A percentile compares a stretch with the other conserved stretches of the same genome.
Conservation (phyloP, 306 rosid genomes). For the Rosa lucieae region DNA sequence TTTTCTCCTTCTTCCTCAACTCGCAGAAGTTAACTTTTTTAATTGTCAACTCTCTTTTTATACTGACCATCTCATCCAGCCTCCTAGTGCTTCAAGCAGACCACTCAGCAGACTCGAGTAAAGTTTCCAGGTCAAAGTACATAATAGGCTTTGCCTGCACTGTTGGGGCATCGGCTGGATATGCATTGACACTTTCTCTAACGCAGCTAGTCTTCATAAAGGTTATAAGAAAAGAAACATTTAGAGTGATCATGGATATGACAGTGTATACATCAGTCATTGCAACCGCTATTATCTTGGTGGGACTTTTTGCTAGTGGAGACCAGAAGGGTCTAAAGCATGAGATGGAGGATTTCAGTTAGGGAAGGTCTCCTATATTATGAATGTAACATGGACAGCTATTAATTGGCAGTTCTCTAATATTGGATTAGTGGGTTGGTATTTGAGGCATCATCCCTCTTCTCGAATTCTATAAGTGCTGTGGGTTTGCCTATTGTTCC, state of each 20-base stretch:
- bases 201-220: conserved; percentile 40
- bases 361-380: conserved; percentile 39
- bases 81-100: conserved; percentile 38
- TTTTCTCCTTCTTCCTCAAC: conserved; percentile 60
- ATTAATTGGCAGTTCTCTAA: conserved; percentile 32
- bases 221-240: conserved; percentile 38
- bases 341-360: conserved; percentile 38
- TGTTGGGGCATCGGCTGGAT: conserved; percentile 36
- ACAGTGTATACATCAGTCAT: conserved; percentile 19
- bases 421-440: conserved; percentile 43
- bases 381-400: conserved; percentile 41
- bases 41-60: conserved; percentile 44
- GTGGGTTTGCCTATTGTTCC: conserved; percentile 51
- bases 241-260: conserved; percentile 36
- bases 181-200: conserved; percentile 34
- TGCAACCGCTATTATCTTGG: conserved; percentile 25
- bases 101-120: background rate
- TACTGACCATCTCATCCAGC: conserved; percentile 49
- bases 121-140: conserved; percentile 26
- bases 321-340: conserved; percentile 36
- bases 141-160: conserved; percentile 49
- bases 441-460: conserved; percentile 53
- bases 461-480: conserved; percentile 47
- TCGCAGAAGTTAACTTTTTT: conserved; percentile 46
- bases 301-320: conserved; percentile 48